Base-by-base conservation (phyloP, 179 eudicot genomes). In the Spergularia azorica region DNA sequence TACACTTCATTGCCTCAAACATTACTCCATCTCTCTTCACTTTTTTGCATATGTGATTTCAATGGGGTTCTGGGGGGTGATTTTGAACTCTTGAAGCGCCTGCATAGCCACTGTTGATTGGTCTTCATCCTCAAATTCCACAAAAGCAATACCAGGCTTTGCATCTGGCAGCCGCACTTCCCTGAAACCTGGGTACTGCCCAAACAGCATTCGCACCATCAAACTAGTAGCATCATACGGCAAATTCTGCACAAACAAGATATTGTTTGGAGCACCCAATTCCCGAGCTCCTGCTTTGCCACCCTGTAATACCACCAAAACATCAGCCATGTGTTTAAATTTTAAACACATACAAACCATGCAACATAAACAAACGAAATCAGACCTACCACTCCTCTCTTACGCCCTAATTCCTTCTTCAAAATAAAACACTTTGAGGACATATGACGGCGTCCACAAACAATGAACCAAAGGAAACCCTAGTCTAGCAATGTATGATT, bases 121-220 rank as follows among this genome's bases (percentile, higher is more conserved):
- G 55, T 86, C 82, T 63, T 95, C 98, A 56, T 92, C 89, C 52
- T 91, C 96, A 80, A 87, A 95, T 81, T 95, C 98, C 70, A 95
- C 95, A 81, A 92, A 95, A 11, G 98, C 98, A 63, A 95, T 92
- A 68, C 98, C 98, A 39, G 98, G 98, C 82, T 92, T 95, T 66
- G 98, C 96, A 63, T 88, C 97, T 54, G 92, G 86, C 91, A 92
- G 87, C 67, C 98, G 85, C 77, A 95, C 97, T 89, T 95, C 98
- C 73, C 87, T 91, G 81, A 89, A 95, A 50, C 98, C 98, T 21
- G 97, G 97, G 80, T 90, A 95, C 75, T 91, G 96, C 72, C 86
- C 83, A 88, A 95, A 95, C 56, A 95, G 93, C 84, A 89, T 70
- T 80, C 90, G 84, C 73, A 95, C 84, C 97, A 92, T 95, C 80